Evolutionary conservation across 441 rosid species (phyloP).

Genomic region (Manihot esculenta): DNA sequence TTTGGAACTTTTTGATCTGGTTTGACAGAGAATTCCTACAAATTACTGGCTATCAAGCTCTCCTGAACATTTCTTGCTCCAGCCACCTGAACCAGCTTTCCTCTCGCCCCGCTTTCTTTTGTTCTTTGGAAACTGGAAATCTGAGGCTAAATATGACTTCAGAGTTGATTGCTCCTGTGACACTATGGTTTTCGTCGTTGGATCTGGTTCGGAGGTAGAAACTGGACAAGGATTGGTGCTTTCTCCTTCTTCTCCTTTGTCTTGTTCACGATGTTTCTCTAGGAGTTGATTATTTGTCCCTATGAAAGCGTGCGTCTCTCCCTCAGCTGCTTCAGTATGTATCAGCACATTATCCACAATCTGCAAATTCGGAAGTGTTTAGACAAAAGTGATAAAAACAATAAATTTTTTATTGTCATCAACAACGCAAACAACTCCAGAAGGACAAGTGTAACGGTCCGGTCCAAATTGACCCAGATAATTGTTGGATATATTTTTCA

Average conservation of each 20-base stretch:
- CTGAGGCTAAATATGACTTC: constrained; percentile 69
- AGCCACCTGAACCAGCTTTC: constrained; percentile 65
- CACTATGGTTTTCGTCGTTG: constrained; percentile 20
- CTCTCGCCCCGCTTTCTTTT: constrained; percentile 91
- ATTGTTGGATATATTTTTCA: too few species aligned
- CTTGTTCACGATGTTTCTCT: constrained; percentile 35
- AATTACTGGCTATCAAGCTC: constrained; percentile 76
- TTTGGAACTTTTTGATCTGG: not conserved
- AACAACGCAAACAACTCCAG: too few species aligned
- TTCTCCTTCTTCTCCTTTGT: constrained; percentile 58
- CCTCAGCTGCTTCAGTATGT: constrained; percentile 54
- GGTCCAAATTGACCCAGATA: too few species aligned
- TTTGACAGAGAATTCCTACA: not conserved
- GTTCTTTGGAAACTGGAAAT: constrained; percentile 65
- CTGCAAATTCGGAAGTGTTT: constrained; percentile 38
- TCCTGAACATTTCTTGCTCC: constrained; percentile 72
- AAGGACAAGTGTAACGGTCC: too few species aligned
- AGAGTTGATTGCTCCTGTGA: constrained; percentile 49
- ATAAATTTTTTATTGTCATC: not conserved
- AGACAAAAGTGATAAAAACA: not conserved
- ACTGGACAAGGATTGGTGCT: constrained; percentile 39
- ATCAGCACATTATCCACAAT: constrained; percentile 69
- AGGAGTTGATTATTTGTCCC: constrained; percentile 35
- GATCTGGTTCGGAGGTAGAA: constrained; percentile 37
- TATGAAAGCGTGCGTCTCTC: constrained; percentile 35